Percentiles rank a stretch among this genome's conserved stretches.
These are phyloP conservation scores for Lyophyllum semitale DNA, from an alignment of 768 basidiomycete species.

Conservation along the genomic window DNA sequence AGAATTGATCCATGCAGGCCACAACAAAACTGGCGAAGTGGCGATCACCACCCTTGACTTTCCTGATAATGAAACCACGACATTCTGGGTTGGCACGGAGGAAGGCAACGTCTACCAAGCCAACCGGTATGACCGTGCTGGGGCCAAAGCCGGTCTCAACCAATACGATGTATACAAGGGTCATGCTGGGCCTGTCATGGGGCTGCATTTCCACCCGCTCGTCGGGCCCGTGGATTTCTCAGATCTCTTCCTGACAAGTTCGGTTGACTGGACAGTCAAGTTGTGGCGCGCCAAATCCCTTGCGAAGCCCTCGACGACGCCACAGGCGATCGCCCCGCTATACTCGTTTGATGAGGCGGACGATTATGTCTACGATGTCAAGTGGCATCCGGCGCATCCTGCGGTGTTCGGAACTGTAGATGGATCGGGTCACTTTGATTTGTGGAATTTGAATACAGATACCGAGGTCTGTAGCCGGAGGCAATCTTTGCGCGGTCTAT, in stretches of 20 bases:
- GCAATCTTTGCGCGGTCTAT: not conserved
- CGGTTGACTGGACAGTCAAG: conserved; percentile 98
- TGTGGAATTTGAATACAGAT: conserved; percentile 98
- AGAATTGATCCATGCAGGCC: conserved; percentile 83
- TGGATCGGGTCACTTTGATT: conserved; percentile 91
- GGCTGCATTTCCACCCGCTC: conserved; percentile 92
- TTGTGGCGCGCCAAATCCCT: conserved; percentile 87
- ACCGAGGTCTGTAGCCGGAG: conserved; percentile 78
- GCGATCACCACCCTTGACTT: conserved; percentile 93
- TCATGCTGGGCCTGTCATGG: conserved; percentile 92
- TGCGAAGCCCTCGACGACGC: conserved; percentile 68
- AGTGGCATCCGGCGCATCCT: conserved; percentile 97
- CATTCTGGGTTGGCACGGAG: conserved; percentile 98
- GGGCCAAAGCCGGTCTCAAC: conserved; percentile 94
- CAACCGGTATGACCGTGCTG: conserved; percentile 94
- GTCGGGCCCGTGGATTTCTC: conserved; percentile 92
- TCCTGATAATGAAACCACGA: conserved; percentile 93
- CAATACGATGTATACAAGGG: conserved; percentile 92
- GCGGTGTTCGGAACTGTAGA: conserved; percentile 93
- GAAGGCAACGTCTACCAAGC: conserved; percentile 98
- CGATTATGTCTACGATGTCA: conserved; percentile 98
- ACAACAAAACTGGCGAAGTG: conserved; percentile 97
- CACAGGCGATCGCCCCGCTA: conserved; percentile 66
- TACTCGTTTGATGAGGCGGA: conserved; percentile 97
- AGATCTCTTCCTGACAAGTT: conserved; percentile 90